Percentiles rank a stretch among this genome's conserved stretches.
Evolutionary conservation across 208 protist genomes (phyloP).

Genomic region (Leptomonas seymouri): DNA sequence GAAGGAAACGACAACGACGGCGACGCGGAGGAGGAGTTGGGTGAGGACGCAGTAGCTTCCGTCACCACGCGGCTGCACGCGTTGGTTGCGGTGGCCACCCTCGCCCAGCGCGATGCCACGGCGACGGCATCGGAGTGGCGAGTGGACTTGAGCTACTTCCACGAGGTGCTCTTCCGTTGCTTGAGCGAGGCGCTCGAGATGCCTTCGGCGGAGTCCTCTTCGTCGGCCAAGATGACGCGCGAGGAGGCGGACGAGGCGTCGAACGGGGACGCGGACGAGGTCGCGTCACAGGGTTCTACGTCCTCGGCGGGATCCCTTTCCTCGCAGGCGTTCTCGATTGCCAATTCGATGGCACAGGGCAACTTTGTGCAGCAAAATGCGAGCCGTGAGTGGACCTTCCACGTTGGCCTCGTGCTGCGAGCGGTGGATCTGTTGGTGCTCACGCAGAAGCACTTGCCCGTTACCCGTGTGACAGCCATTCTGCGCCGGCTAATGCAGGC

Average conservation of each 20-base stretch:
- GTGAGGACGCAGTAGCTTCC: conserved; percentile 56
- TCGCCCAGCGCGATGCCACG: conserved; percentile 88
- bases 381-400: conserved; percentile 88
- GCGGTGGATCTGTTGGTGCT: conserved; percentile 90
- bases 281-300: conserved; percentile 80
- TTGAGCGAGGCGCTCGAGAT: conserved; percentile 80
- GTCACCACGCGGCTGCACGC: conserved; percentile 90
- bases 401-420: conserved; percentile 85
- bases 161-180: conserved; percentile 90
- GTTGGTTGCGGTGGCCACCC: conserved; percentile 85
- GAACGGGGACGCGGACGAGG: conserved; percentile 58
- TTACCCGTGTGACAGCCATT: conserved; percentile 85
- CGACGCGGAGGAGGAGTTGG: conserved; percentile 17
- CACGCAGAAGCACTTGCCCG: conserved; percentile 90
- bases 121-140: conserved; percentile 83
- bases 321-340: conserved; percentile 92
- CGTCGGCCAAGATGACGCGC: conserved; percentile 65
- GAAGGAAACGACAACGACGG: conserved; percentile 7
- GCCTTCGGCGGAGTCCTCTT: conserved; percentile 54
- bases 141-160: conserved; percentile 93
- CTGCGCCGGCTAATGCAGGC: conserved; percentile 79
- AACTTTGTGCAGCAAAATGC: conserved; percentile 85
- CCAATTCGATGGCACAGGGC: conserved; percentile 84
- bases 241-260: conserved; percentile 39
- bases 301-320: conserved; percentile 87